Evolutionary conservation across 176 grass and related monocot genomes (phyloP), one percentile per base, ranked within the genome.

Genomic region (Carex kokanica): DNA sequence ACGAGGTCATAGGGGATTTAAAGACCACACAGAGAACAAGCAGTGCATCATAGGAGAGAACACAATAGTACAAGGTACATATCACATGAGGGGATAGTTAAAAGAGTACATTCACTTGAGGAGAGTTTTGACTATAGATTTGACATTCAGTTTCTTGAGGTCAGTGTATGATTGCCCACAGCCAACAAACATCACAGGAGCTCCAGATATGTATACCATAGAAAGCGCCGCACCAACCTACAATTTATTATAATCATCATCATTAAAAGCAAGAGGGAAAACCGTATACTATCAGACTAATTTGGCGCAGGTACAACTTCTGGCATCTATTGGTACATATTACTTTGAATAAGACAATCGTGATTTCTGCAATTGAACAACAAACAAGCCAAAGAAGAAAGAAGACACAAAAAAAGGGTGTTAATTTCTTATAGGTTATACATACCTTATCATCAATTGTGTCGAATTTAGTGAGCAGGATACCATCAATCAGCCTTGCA

Each of bases 391-490:
- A 67, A 14, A 0, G 0, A 56, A 66, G 45, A 9, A 29, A 31
- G 38, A 21, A 38, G 20, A 8, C 74, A 31, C 61, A 8, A 84
- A 29, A 4, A 49, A 56, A 8, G 41, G 53, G 7, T 70, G 61
- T 65, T 24, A 81, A 64, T 1, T 51, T 9, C 54, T 69, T 29
- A 40, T 25, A 62, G 32, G 18, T 57, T 18, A 82, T 59, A 84
- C 51, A 63, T 64, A 97, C 94, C 94, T 94, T 99, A 78, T 95
- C 91, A 0, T 99, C 96, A 4, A 93, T 95, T 7, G 93, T 95
- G 75, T 99, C 96, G 82, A 95, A 98, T 80, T 98, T 98, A 21
- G 95, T 98, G 59, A 98, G 92, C 84, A 98, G 89, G 86, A 98
- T 98, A 12, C 95, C 92, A 78, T 95, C 95, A 53, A 98, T 98